Evolutionary conservation across 805 yeast genomes (phyloP), one percentile per base, ranked within the genome.

Genomic region (Candida maris): DNA sequence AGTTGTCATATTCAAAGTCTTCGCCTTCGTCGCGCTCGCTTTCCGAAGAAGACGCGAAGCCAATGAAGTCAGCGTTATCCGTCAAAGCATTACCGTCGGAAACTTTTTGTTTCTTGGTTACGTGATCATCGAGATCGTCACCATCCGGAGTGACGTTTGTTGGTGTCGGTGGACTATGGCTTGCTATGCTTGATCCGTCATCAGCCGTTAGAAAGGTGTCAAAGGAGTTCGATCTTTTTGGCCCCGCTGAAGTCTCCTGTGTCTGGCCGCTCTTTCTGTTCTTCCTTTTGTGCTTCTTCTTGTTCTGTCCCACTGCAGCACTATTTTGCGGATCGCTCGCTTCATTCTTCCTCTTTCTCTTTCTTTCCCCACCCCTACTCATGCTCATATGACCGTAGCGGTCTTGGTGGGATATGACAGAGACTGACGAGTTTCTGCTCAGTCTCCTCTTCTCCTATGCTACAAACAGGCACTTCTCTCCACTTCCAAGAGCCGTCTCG

Each of bases 11-110:
- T 30, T 63, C 66, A 34, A 66, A 57, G 4, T 62, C 52, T 8
- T 52, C 51, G 1, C 65, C 64, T 22, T 58, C 68, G 12, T 45
- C 52, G 4, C 47, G 52, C 6, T 46, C 48, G 5, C 56, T 63
- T 2, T 62, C 68, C 5, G 64, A 75, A 1, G 73, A 69, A 5
- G 68, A 61, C 10, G 74, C 81, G 53, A 77, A 75, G 9, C 71
- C 77, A 15, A 77, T 77, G 45, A 70, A 77, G 38, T 77, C 81
- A 34, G 63, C 65, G 39, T 74, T 71, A 25, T 64, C 61, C 2
- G 71, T 50, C 4, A 73, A 52, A 26, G 63, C 73, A 39, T 71
- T 68, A 3, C 14, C 12, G 20, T 30, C 39, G 13, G n/a, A 37
- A 5, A 34, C 34, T 32, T 38, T 44, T 28, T 34, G 39, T 18